Conservation (phyloP, 2,329 filamentous ascomycete genomes). For the Lachnellula subtilissima region DNA sequence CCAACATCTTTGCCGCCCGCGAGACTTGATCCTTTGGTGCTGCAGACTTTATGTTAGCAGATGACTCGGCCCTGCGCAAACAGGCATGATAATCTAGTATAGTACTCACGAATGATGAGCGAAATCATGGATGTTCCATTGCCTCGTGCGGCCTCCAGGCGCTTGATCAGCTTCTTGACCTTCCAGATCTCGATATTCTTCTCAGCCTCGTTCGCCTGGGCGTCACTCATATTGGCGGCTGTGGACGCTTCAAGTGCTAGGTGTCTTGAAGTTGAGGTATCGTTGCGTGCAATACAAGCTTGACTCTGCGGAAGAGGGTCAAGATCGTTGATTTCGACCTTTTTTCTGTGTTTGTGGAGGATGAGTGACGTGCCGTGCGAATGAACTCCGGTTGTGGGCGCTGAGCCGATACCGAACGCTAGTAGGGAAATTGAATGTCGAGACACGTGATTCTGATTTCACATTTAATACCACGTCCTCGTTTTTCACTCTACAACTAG, state of each 20-base stretch:
- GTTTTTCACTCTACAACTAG: too few relatives aligned
- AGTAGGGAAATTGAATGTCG: background rate
- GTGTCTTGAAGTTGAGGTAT: conserved; percentile 8
- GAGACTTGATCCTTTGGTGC: conserved; percentile 98
- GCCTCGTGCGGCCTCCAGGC: conserved; percentile 91
- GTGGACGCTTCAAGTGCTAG: conserved; percentile 20
- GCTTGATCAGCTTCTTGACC: conserved; percentile 99
- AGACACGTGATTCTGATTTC: too few relatives aligned
- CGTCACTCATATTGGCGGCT: conserved; percentile 71
- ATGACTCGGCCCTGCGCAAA: background rate
- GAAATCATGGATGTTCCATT: conserved; percentile 99
- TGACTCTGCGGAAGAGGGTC: conserved; percentile 17
- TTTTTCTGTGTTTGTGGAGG: background rate
- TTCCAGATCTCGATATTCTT: conserved; percentile 96
- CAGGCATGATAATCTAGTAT: background rate
- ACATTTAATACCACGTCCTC: too few relatives aligned
- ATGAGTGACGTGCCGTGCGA: background rate
- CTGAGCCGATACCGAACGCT: background rate
- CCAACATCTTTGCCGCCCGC: conserved; percentile 97
- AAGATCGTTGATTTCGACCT: background rate
- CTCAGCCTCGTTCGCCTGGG: conserved; percentile 87
- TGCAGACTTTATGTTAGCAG: conserved; percentile 33
- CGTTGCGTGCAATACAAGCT: conserved; percentile 14
- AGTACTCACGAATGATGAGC: conserved; percentile 82
- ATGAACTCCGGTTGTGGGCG: background rate